Percentiles rank a stretch among this genome's conserved stretches.
These are phyloP conservation scores for Naganishia vishniacii DNA, from an alignment of 768 basidiomycete species.

Conservation along the genomic window DNA sequence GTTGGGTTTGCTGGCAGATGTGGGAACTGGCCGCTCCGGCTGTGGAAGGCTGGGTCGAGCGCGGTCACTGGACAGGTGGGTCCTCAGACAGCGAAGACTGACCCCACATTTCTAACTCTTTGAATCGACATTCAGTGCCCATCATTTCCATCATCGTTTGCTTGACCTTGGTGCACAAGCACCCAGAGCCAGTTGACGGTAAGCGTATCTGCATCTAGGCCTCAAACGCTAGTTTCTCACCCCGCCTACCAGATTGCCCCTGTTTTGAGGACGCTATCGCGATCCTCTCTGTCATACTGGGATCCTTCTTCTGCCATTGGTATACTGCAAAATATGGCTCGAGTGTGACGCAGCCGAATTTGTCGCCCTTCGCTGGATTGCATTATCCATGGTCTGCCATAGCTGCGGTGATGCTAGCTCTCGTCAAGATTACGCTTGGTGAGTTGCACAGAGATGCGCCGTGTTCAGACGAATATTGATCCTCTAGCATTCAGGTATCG, in stretches of 20 bases:
- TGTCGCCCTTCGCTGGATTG: neutral
- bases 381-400: constrained; percentile 1
- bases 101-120: no score
- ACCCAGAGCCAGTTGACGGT: constrained; percentile 81
- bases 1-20: constrained; percentile 60
- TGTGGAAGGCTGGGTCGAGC: constrained; percentile 51
- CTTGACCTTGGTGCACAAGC: constrained; percentile 72
- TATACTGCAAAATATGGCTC: constrained; percentile 42
- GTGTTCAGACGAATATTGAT: neutral
- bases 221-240: neutral
- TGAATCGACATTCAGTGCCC: no score
- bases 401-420: constrained; percentile 1
- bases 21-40: constrained; percentile 48
- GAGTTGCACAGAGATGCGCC: constrained; percentile 20
- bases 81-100: no score
- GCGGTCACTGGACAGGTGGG: constrained; percentile 46
- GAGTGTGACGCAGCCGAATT: neutral
- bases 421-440: constrained; percentile 53
- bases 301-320: constrained; percentile 69
- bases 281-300: constrained; percentile 74
- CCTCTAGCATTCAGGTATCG: constrained; percentile 56
- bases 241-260: constrained; percentile 62
- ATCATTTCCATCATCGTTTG: constrained; percentile 50
- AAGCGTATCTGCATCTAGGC: neutral
- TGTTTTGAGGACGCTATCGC: constrained; percentile 98